A percentile compares a stretch with the other conserved stretches of the same genome.
These are phyloP conservation scores for Dillenia suffruticosa DNA, from an alignment of 164 flowering plant genomes.

Conservation along the genomic window DNA sequence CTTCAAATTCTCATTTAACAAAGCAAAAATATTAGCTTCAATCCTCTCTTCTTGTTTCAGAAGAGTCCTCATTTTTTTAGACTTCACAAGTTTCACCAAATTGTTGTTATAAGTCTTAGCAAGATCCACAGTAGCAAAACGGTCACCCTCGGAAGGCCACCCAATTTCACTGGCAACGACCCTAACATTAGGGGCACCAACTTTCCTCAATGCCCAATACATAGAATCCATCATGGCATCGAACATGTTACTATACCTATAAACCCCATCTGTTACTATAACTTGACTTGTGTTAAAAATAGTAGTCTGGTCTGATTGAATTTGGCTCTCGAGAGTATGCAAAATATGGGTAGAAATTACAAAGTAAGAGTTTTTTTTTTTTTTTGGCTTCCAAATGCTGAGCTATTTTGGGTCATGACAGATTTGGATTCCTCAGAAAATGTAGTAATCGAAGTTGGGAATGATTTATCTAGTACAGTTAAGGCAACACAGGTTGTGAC, in stretches of 20 bases:
- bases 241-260: slow-evolving; percentile 2
- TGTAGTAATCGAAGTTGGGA: slow-evolving; percentile 13
- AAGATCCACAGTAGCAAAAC: not conserved
- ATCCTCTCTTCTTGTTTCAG: not conserved
- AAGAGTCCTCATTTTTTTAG: not conserved
- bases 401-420: slow-evolving; percentile 4
- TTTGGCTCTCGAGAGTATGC: slow-evolving; percentile 1
- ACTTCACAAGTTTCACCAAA: not conserved
- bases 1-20: not conserved
- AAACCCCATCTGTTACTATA: not conserved
- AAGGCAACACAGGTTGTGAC: slow-evolving; percentile 10
- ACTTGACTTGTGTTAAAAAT: slow-evolving; percentile 2
- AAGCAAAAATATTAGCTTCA: not conserved
- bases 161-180: slow-evolving; percentile 8
- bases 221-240: slow-evolving; percentile 7
- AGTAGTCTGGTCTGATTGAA: not conserved
- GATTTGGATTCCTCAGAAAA: slow-evolving; percentile 2
- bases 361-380: slow-evolving; percentile 8
- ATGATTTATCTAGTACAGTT: slow-evolving; percentile 1
- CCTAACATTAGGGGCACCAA: slow-evolving; percentile 4
- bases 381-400: not conserved
- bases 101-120: not conserved
- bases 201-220: slow-evolving; percentile 11
- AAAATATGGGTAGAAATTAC: slow-evolving; percentile 7
- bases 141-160: slow-evolving; percentile 9